Conservation (phyloP, 2,329 filamentous ascomycete genomes). For the Arthroderma uncinatum region DNA sequence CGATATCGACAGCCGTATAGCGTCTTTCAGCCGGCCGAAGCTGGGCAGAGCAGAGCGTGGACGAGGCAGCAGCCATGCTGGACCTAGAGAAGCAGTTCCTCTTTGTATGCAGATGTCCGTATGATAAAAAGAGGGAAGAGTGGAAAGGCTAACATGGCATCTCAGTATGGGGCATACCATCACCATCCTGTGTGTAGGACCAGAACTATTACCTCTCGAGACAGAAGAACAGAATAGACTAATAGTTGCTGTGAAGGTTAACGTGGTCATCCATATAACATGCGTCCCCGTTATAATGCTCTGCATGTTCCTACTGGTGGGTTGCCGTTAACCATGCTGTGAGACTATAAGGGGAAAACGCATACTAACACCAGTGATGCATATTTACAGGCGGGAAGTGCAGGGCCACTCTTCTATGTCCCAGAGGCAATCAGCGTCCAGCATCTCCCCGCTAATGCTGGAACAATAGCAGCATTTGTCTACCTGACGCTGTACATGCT, state of each 20-base stretch:
- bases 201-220: background rate
- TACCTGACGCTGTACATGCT: slow-evolving; percentile 78
- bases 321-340: background rate
- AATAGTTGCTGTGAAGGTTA: slow-evolving; percentile 39
- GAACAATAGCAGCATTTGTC: slow-evolving; percentile 45
- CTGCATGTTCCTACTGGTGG: slow-evolving; percentile 49
- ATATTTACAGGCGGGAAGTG: slow-evolving; percentile 45
- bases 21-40: background rate
- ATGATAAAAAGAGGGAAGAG: background rate
- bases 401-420: slow-evolving; percentile 41
- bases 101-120: slow-evolving; percentile 42
- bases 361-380: background rate
- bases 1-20: background rate
- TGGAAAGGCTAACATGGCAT: background rate
- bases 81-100: slow-evolving; percentile 57
- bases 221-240: background rate
- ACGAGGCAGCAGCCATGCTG: slow-evolving; percentile 23
- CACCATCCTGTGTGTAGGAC: slow-evolving; percentile 45
- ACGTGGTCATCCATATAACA: slow-evolving; percentile 52
- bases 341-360: too few relatives aligned
- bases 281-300: slow-evolving; percentile 53
- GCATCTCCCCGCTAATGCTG: slow-evolving; percentile 49
- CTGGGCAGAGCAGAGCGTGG: background rate
- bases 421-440: slow-evolving; percentile 45
- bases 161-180: slow-evolving; percentile 56